phyloP scores from a whole-genome alignment of 192 early-diverging fungal genomes.

The Podila verticillata region DNA sequence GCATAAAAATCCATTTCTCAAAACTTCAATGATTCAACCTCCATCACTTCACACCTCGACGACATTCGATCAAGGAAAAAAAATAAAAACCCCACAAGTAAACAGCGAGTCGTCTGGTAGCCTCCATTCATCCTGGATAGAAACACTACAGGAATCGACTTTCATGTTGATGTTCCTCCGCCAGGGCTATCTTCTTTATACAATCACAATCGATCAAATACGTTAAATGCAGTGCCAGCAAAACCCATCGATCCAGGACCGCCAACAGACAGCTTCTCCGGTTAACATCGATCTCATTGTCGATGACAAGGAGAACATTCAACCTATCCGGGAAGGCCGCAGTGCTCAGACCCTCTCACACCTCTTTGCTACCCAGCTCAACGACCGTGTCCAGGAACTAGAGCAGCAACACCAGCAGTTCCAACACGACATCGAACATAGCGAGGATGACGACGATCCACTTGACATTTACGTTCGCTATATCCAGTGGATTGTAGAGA shows the following conservation, averaged over 20 bases:
- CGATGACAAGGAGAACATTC: conserved; percentile 83
- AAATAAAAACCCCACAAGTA: too few species aligned
- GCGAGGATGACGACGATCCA: conserved; percentile 61
- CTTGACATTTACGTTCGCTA: conserved; percentile 70
- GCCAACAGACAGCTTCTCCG: not conserved
- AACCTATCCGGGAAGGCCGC: conserved; percentile 70
- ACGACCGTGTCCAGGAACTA: conserved; percentile 30
- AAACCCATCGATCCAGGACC: not conserved
- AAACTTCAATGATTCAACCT: not conserved
- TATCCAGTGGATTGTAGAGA: conserved; percentile 69
- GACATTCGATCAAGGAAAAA: not conserved
- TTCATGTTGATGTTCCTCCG: too few species aligned
- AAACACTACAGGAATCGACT: too few species aligned
- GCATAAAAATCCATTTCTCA: not conserved
- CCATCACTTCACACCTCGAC: not conserved
- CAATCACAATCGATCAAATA: not conserved
- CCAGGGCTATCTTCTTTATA: too few species aligned
- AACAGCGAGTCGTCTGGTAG: too few species aligned
- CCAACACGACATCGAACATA: conserved; percentile 33
- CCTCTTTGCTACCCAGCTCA: conserved; percentile 35
- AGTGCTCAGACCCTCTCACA: conserved; percentile 57
- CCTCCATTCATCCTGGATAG: too few species aligned
- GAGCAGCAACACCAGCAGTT: conserved; percentile 34
- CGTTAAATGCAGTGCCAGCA: not conserved
- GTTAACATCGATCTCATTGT: conserved; percentile 58